Evolutionary conservation across 305 asterid species (phyloP).

Genomic region (Plantago coronopus): DNA sequence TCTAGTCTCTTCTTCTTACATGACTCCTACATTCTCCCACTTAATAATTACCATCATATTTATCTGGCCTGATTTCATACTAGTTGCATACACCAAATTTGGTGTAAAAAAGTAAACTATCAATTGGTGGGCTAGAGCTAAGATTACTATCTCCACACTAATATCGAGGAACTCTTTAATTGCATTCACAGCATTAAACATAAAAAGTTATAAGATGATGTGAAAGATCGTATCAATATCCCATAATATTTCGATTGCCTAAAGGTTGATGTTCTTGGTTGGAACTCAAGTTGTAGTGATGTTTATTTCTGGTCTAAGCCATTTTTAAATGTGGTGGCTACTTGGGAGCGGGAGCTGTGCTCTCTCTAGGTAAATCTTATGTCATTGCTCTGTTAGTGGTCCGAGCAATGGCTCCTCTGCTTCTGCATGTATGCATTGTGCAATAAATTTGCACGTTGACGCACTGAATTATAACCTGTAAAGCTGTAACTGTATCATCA

Average conservation of each 20-base stretch:
- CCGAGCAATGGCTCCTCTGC: no score
- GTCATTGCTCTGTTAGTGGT: no score
- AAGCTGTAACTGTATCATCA: background rate
- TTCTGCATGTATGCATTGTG: no score
- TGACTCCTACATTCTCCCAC: slow-evolving; percentile 18
- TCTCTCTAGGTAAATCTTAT: no score
- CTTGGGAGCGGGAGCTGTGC: no score
- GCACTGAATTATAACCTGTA: background rate
- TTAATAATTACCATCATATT: slow-evolving; percentile 4
- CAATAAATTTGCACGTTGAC: background rate
- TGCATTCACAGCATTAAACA: background rate
- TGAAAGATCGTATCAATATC: slow-evolving; percentile 1
- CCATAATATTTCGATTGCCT: background rate
- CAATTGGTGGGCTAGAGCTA: background rate
- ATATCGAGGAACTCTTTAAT: background rate
- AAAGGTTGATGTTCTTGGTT: background rate
- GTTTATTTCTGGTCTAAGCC: no score
- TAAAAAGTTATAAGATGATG: background rate
- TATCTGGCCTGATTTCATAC: background rate
- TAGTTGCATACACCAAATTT: no score
- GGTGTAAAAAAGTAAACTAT: no score
- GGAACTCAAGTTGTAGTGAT: no score
- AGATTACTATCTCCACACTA: background rate
- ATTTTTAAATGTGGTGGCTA: no score
- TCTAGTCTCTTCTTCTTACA: slow-evolving; percentile 11